A percentile compares a stretch with the other conserved stretches of the same genome.
phyloP scores from a whole-genome alignment of 371 early-diverging fungal species.

The Caulochytrium protostelioides region DNA sequence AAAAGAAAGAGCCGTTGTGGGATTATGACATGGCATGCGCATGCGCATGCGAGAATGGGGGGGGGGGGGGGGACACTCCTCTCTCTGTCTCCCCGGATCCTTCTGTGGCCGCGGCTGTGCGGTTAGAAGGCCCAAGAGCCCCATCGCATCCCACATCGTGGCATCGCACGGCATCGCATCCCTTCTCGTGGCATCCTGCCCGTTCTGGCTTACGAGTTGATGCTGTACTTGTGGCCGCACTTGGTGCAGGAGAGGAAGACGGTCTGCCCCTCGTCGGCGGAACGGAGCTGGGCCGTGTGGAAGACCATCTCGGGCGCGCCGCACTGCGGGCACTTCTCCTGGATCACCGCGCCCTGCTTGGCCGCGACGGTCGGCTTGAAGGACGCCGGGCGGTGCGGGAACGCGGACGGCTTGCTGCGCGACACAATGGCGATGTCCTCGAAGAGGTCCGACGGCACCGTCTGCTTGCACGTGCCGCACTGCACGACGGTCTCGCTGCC shows the following conservation, averaged over 20 bases:
- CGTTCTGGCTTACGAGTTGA: constrained; percentile 7
- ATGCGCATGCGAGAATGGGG: no score
- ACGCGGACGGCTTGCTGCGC: constrained; percentile 41
- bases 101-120: no score
- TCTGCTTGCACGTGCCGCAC: no score
- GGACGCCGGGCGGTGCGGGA: constrained; percentile 40
- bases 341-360: constrained; percentile 25
- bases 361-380: constrained; percentile 1
- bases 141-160: no score
- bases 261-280: constrained; percentile 99
- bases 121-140: no score
- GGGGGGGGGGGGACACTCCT: no score
- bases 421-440: constrained; percentile 65
- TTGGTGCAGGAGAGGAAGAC: constrained; percentile 94
- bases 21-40: no score
- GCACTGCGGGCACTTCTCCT: constrained; percentile 93
- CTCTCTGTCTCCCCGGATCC: no score
- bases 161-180: no score
- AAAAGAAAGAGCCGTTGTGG: no score
- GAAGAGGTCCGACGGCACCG: constrained; percentile 24
- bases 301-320: constrained; percentile 86
- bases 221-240: constrained; percentile 37
- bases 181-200: no score
- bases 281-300: constrained; percentile 94
- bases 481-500: no score